phyloP scores from a whole-genome alignment of 2,329 filamentous ascomycete species.

The Clonostachys rosea region DNA sequence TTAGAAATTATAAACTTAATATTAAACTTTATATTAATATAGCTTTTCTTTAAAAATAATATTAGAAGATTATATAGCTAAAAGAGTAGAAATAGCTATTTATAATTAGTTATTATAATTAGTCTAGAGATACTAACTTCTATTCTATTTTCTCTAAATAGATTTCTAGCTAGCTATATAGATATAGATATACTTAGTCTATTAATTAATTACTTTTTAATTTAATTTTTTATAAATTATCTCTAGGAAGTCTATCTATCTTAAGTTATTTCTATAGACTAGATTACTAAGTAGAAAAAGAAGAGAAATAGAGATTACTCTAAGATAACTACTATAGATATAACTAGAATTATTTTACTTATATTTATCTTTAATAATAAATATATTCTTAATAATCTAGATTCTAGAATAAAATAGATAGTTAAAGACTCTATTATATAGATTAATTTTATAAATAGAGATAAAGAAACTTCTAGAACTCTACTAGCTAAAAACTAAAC shows the following conservation, averaged over 20 bases:
- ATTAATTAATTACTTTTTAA: neutral
- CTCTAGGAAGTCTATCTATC: neutral
- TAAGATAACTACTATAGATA: neutral
- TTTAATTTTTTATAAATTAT: neutral
- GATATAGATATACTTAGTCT: neutral
- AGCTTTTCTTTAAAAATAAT: conserved; percentile 8
- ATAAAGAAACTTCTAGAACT: neutral
- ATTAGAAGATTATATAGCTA: conserved; percentile 5
- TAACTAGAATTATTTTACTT: neutral
- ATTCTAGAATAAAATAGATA: neutral
- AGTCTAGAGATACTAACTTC: neutral
- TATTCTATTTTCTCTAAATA: too few relatives aligned
- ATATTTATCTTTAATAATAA: too few relatives aligned
- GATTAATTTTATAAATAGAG: neutral
- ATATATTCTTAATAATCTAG: neutral
- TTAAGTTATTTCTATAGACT: neutral
- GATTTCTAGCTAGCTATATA: neutral
- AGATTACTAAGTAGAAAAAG: neutral
- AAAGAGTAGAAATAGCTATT: neutral
- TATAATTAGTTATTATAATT: neutral
- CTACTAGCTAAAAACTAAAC: too few relatives aligned
- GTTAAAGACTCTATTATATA: neutral
- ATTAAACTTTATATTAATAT: conserved; percentile 2
- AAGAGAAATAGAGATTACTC: neutral
- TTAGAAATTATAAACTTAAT: conserved; percentile 1